Base-by-base conservation (phyloP, 345 rosid genomes). In the Populus ilicifolia region DNA sequence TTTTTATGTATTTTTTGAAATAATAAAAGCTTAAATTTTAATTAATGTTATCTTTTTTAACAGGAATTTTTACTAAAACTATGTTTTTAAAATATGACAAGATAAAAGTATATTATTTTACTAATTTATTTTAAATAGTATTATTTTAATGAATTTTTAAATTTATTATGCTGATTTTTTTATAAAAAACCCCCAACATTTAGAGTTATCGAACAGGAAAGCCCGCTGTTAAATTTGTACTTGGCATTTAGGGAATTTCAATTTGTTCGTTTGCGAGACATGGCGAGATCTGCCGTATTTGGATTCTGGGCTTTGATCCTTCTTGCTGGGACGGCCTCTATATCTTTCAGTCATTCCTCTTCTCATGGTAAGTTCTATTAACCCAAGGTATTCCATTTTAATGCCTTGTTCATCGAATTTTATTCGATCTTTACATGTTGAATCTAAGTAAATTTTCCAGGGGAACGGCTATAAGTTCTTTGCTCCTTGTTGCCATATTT, bases 51-150 rank as follows among this genome's bases (percentile, higher is more conserved):
- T 0, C 0, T 0, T 33, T 33, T 33, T 3, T 33, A 33, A 33
- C 4, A 33, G 5, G 0, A 33, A 33, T 0, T 4, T 33, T 33
- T 33, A 33, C 0, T 33, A 33, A 33, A 33, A 0, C 0, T 0
- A 33, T 33, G 5, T 33, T 33, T 33, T 4, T 33, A 0, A 33
- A 4, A 4, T 0, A 0, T 5, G 5, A 33, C 4, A 33, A 4
- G 5, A 5, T 33, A 0, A 4, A 33, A 33, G 0, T 33, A 33
- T 33, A 33, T 0, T 33, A 33, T 33, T 33, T 33, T 0, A 33
- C 0, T 4, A 33, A 0, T 3, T 33, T 0, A 4, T 33, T 33
- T 33, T 33, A 33, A 33, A 33, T 0, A 33, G 35, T 33, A 4
- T 33, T 33, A 33, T 30, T 30, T 30, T 30, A 0, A 30, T 2